A percentile compares a stretch with the other conserved stretches of the same genome.
Conservation (phyloP, 345 rosid species). For the Hirschfeldia incana region DNA sequence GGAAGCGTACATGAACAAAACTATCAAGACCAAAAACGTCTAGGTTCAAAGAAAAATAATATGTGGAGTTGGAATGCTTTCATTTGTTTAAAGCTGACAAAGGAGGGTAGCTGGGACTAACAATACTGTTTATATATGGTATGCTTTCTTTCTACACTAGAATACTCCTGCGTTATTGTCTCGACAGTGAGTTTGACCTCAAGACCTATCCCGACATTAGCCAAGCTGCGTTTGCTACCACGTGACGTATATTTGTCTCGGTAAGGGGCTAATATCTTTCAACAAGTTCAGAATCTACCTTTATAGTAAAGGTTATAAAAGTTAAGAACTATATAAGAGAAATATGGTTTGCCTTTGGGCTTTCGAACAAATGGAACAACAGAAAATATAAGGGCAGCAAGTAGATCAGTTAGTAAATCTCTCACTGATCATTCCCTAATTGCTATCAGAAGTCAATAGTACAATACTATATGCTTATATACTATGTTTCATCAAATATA, state of each 20-base stretch:
- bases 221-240: constrained; percentile 83
- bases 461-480: not conserved
- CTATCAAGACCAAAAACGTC: not conserved
- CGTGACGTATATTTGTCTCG: constrained; percentile 71
- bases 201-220: constrained; percentile 97
- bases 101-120: constrained; percentile 91
- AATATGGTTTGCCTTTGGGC: constrained; percentile 24
- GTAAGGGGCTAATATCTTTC: constrained; percentile 41
- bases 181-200: constrained; percentile 83
- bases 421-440: not conserved
- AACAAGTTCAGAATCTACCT: not conserved
- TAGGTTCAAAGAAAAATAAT: constrained; percentile 49
- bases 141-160: constrained; percentile 83
- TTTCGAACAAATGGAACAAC: constrained; percentile 7
- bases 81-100: constrained; percentile 68
- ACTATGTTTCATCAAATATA: not conserved
- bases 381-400: constrained; percentile 3
- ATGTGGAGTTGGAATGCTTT: constrained; percentile 93
- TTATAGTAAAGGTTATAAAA: not conserved
- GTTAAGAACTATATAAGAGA: constrained; percentile 5
- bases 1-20: constrained; percentile 22
- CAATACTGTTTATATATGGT: constrained; percentile 58
- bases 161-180: constrained; percentile 66
- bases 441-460: constrained; percentile 6
- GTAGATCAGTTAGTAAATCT: not conserved